phyloP scores from a whole-genome alignment of 345 rosid genomes.

The Moricandia moricandioides region DNA sequence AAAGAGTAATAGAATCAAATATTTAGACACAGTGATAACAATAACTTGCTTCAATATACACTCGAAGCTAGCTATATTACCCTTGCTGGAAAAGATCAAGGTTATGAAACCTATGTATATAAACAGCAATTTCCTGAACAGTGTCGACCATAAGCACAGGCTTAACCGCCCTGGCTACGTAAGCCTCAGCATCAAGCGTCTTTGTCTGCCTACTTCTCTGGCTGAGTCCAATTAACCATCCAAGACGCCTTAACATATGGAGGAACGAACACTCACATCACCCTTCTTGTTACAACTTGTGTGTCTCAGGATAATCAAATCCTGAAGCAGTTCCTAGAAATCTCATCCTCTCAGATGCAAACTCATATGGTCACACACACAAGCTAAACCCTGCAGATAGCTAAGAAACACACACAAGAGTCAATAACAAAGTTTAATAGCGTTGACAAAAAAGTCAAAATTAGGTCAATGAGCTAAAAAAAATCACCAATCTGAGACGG shows the following conservation, averaged over 20 bases:
- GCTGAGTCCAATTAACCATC: constrained; percentile 59
- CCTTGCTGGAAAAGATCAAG: constrained; percentile 80
- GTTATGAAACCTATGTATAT: constrained; percentile 45
- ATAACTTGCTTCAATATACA: too few relatives aligned
- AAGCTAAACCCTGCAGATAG: constrained; percentile 13
- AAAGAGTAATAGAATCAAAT: background rate
- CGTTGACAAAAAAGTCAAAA: background rate
- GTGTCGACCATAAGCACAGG: constrained; percentile 68
- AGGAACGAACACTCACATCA: constrained; percentile 39
- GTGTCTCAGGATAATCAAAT: constrained; percentile 19
- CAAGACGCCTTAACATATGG: constrained; percentile 52
- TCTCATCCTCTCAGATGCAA: constrained; percentile 13
- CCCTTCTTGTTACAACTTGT: constrained; percentile 21
- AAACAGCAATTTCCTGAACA: constrained; percentile 80
- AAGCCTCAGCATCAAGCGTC: constrained; percentile 54
- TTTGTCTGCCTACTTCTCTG: constrained; percentile 42
- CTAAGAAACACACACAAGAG: background rate
- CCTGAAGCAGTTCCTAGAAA: constrained; percentile 19
- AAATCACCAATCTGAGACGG: background rate
- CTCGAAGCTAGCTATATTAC: constrained; percentile 30
- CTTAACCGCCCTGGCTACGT: constrained; percentile 44
- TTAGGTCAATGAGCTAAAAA: background rate
- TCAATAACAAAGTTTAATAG: background rate
- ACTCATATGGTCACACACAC: background rate
- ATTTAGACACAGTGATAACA: too few relatives aligned